Base-by-base conservation (phyloP, 2,329 filamentous ascomycete species). In the Ophiocordyceps unilateralis region DNA sequence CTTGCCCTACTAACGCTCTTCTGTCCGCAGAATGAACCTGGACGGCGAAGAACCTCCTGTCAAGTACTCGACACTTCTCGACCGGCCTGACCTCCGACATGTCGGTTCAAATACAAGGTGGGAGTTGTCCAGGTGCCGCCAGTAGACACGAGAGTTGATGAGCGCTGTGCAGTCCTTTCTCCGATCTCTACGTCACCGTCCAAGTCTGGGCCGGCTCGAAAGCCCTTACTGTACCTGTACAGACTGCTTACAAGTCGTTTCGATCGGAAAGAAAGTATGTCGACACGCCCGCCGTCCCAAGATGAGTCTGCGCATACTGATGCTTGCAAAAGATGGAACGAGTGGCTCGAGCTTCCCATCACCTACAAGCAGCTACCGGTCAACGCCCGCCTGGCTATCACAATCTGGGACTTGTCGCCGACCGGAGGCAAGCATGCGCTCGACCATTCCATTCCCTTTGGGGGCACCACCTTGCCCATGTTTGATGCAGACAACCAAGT, bases 161-260 rank as follows among this genome's bases (percentile, higher is more conserved):
- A 42, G 37, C 46, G 44, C 26, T 7, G 38, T 28, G 46, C 48
- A 87, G 83, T 60, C 68, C 81, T 1, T 68, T 81, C 57, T 95
- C 87, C 22, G 91, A 98, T 58, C 78, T 98, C 40, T 95, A 89
- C 56, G 80, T 93, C 41, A 95, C 88, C 1, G 83, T 81, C 9
- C 91, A 96, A 61, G 74, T 96, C 54, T 98, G 89, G 82, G 85
- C 88, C 12, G 87, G 93, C 54, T 95, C 88, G 23, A 98, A 98
- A 59, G 87, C 89, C 30, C 66, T 98, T 51, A 93, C 88, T 0
- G 84, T 96, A 1, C 83, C 87, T 0, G 74, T 93, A 11, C 89
- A 96, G 60, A 98, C 91, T 3, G 75, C 86, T 21, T 96, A 96
- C 64, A 94, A 87, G 56, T 67, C 85, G 8, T 96, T 98, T 58